Evolutionary conservation across 1,284 basidiomycete species (phyloP).

Genomic region (Sporisorium iseilematis-ciliati): DNA sequence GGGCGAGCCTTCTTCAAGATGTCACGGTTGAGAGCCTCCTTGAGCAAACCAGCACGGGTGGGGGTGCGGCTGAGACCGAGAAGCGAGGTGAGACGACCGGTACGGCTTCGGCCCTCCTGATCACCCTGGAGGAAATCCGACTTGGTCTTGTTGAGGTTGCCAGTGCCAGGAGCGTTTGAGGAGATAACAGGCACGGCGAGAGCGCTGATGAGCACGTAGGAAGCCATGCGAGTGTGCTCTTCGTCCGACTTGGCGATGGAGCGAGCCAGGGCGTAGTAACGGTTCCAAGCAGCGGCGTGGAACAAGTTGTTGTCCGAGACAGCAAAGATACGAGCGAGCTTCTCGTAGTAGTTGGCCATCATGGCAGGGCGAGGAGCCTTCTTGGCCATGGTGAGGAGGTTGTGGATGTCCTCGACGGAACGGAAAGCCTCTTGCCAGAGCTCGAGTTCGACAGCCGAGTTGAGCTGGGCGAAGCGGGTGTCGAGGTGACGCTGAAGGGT

Average conservation of each 20-base stretch:
- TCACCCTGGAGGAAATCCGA: constrained; percentile 76
- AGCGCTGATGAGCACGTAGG: constrained; percentile 90
- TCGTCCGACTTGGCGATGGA: constrained; percentile 73
- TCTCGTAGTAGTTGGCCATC: constrained; percentile 99
- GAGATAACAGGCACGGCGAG: constrained; percentile 91
- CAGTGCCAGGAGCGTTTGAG: constrained; percentile 72
- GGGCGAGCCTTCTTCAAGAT: constrained; percentile 85
- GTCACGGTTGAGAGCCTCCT: constrained; percentile 76
- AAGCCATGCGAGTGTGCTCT: constrained; percentile 85
- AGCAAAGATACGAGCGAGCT: constrained; percentile 92
- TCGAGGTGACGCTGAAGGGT: constrained; percentile 97
- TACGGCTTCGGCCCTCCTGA: constrained; percentile 73
- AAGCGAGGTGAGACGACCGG: constrained; percentile 83
- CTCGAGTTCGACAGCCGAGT: constrained; percentile 97
- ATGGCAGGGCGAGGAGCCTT: constrained; percentile 90
- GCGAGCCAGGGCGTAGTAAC: constrained; percentile 74
- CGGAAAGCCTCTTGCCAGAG: constrained; percentile 99
- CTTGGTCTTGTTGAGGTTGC: constrained; percentile 73
- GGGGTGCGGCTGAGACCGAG: constrained; percentile 88
- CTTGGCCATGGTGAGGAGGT: constrained; percentile 88
- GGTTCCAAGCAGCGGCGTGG: constrained; percentile 95
- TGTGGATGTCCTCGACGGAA: constrained; percentile 97
- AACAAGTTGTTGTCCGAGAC: constrained; percentile 89
- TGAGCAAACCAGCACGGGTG: constrained; percentile 83
- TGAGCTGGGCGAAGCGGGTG: constrained; percentile 96